Percentiles rank a stretch among this genome's conserved stretches.
These are phyloP conservation scores for Mallotus repandus DNA, from an alignment of 441 rosid genomes.

Conservation along the genomic window DNA sequence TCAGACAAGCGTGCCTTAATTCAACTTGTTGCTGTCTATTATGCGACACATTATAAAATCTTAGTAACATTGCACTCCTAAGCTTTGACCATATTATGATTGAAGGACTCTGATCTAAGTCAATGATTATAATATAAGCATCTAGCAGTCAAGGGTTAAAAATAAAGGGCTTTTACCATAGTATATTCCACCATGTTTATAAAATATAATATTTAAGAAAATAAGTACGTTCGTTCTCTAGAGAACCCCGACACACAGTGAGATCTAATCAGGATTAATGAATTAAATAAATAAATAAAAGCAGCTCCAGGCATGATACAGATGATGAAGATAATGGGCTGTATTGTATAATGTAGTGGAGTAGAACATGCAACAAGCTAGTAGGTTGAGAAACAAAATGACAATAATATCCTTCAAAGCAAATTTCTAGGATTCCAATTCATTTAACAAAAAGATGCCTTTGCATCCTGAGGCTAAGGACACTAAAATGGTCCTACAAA, in stretches of 20 bases:
- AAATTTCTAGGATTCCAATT: conserved; percentile 21
- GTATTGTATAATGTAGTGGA: conserved; percentile 16
- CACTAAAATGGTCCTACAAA: conserved; percentile 33
- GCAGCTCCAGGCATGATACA: conserved; percentile 6
- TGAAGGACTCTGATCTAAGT: neutral
- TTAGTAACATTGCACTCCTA: neutral
- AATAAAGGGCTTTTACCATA: neutral
- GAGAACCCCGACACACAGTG: neutral
- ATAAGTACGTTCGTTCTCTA: neutral
- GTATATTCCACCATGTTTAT: neutral
- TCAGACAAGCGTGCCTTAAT: neutral
- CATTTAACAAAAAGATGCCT: neutral
- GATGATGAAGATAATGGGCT: neutral
- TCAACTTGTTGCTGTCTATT: conserved; percentile 13
- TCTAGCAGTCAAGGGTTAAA: neutral
- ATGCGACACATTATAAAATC: neutral
- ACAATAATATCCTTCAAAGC: conserved; percentile 26
- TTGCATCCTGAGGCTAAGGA: conserved; percentile 23
- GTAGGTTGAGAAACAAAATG: conserved; percentile 12
- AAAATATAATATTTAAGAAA: conserved; percentile 2
- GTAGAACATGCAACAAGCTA: conserved; percentile 20
- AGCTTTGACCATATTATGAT: neutral
- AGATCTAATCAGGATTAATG: conserved; percentile 2
- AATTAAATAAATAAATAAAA: neutral
- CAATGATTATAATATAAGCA: neutral